These are phyloP conservation scores for Eruca vesicaria DNA, from an alignment of 441 rosid species.

Conservation along the genomic window DNA sequence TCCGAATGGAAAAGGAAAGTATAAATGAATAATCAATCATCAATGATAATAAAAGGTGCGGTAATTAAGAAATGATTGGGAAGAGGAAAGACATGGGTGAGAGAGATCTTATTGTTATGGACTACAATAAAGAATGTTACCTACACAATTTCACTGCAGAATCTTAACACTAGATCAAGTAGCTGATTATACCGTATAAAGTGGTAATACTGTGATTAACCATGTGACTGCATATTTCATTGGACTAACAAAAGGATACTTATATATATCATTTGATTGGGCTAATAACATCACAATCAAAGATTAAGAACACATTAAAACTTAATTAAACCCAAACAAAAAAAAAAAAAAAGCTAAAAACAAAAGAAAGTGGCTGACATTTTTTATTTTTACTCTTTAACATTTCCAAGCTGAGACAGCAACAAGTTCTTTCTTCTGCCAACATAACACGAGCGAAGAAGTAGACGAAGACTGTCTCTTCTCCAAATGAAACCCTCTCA, in stretches of 20 bases:
- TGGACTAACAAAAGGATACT: neutral
- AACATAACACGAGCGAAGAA: conserved; percentile 47
- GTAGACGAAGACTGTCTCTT: conserved; percentile 46
- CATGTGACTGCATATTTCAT: neutral
- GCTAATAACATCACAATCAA: neutral
- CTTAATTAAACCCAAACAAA: neutral
- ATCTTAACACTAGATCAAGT: conserved; percentile 1
- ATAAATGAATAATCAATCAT: conserved; percentile 1
- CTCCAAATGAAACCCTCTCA: conserved; percentile 55
- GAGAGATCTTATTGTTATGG: neutral
- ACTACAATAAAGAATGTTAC: conserved; percentile 13
- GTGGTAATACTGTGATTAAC: neutral
- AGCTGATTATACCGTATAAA: conserved; percentile 4
- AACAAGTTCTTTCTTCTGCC: conserved; percentile 64
- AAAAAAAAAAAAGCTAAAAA: neutral
- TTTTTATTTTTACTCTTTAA: conserved; percentile 14
- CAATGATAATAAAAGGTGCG: conserved; percentile 35
- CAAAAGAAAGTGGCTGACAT: neutral
- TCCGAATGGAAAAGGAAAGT: neutral
- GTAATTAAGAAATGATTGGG: conserved; percentile 43
- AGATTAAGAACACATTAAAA: neutral
- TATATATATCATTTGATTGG: neutral
- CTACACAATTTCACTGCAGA: conserved; percentile 24
- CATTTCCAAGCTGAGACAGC: conserved; percentile 62
- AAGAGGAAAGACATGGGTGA: conserved; percentile 36